Evolutionary conservation across 1,284 basidiomycete species (phyloP).

Genomic region (Trichosporon sp.): DNA sequence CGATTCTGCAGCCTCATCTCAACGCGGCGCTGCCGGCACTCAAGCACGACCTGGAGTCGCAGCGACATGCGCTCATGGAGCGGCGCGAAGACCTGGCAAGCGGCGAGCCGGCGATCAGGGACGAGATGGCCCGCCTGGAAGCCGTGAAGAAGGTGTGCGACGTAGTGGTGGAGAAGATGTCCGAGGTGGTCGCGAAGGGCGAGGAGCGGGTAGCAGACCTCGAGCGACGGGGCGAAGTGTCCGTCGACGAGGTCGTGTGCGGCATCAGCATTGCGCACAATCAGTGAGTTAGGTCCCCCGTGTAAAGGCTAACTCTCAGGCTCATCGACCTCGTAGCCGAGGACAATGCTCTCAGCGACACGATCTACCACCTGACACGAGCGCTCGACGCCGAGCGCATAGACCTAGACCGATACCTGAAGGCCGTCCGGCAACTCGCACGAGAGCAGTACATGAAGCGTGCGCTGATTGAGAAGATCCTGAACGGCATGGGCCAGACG

Average conservation of each 20-base stretch:
- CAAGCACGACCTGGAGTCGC: constrained; percentile 59
- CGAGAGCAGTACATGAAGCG: constrained; percentile 76
- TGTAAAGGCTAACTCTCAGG: constrained; percentile 51
- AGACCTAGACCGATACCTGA: constrained; percentile 84
- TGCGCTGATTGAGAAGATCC: constrained; percentile 81
- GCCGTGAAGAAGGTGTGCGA: constrained; percentile 91
- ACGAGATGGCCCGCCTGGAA: constrained; percentile 91
- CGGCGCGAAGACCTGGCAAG: constrained; percentile 76
- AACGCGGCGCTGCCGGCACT: constrained; percentile 63
- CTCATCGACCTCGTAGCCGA: constrained; percentile 94
- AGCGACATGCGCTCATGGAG: constrained; percentile 68
- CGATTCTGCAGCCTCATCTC: constrained; percentile 69
- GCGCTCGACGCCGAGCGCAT: constrained; percentile 87
- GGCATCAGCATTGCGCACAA: constrained; percentile 92
- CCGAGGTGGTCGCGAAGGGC: constrained; percentile 58
- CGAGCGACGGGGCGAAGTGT: constrained; percentile 54
- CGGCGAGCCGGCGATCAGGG: constrained; percentile 84
- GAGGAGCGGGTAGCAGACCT: constrained; percentile 65
- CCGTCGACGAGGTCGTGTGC: constrained; percentile 87
- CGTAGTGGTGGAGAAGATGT: constrained; percentile 64
- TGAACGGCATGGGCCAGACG: constrained; percentile 59
- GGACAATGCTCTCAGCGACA: constrained; percentile 96
- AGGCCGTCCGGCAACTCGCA: constrained; percentile 77
- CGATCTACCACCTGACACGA: constrained; percentile 91
- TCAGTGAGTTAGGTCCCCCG: constrained; percentile 62